These are phyloP conservation scores for Sporothrix inflata DNA, from an alignment of 2,329 filamentous ascomycete species.

Conservation along the genomic window DNA sequence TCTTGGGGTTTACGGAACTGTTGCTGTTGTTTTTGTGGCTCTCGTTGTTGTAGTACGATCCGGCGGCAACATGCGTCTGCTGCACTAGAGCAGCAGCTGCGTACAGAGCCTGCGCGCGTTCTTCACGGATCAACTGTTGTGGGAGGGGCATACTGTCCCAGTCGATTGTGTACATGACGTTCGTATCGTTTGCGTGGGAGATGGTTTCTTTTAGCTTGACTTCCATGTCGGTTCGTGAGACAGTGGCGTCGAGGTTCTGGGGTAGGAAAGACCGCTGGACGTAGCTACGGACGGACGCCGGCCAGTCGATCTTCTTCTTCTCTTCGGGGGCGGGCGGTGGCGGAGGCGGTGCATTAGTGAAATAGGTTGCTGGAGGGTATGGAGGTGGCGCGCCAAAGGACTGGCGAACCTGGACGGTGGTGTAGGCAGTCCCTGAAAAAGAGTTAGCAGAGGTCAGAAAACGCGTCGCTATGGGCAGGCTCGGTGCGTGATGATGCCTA, in stretches of 20 bases:
- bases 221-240: slow-evolving; percentile 74
- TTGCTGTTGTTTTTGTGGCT: slow-evolving; percentile 29
- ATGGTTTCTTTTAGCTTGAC: slow-evolving; percentile 84
- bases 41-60: slow-evolving; percentile 19
- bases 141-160: slow-evolving; percentile 85
- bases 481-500: slow-evolving; percentile 19
- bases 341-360: slow-evolving; percentile 35
- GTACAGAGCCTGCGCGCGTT: slow-evolving; percentile 51
- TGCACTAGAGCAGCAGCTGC: slow-evolving; percentile 28
- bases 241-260: slow-evolving; percentile 66
- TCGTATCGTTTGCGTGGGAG: slow-evolving; percentile 74
- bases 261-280: slow-evolving; percentile 86
- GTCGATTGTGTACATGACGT: slow-evolving; percentile 72
- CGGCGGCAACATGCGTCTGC: slow-evolving; percentile 16
- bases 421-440: slow-evolving; percentile 47
- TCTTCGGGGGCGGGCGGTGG: slow-evolving; percentile 26
- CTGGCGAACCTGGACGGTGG: slow-evolving; percentile 49
- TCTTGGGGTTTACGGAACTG: slow-evolving; percentile 57
- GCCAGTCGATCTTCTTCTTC: slow-evolving; percentile 73
- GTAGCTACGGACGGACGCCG: slow-evolving; percentile 80
- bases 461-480: not conserved
- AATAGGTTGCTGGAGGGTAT: slow-evolving; percentile 38
- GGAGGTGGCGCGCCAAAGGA: slow-evolving; percentile 38
- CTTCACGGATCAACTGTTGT: slow-evolving; percentile 77
- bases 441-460: not conserved